These are phyloP conservation scores for Syzygium grande DNA, from an alignment of 345 rosid species.

Conservation along the genomic window DNA sequence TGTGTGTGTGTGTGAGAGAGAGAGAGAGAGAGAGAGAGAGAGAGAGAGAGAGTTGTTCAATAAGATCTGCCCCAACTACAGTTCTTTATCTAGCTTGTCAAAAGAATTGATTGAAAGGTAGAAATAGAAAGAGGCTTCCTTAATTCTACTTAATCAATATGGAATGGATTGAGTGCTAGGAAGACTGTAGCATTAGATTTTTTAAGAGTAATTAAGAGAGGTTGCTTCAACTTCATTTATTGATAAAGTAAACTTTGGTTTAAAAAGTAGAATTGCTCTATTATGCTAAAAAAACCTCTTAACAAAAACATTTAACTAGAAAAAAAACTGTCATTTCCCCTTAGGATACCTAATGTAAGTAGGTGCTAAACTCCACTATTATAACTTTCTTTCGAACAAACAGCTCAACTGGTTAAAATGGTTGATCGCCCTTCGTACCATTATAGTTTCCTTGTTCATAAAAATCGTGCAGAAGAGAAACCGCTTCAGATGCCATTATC, in stretches of 20 bases:
- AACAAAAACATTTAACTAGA: no score
- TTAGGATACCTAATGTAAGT: neutral
- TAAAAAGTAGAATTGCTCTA: neutral
- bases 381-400: neutral
- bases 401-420: neutral
- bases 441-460: neutral
- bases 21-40: no score
- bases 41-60: no score
- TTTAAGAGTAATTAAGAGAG: no score
- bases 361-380: neutral
- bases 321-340: neutral
- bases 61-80: no score
- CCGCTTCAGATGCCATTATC: neutral
- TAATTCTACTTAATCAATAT: no score
- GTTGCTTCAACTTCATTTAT: neutral
- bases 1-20: no score
- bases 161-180: no score
- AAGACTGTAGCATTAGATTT: no score
- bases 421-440: neutral
- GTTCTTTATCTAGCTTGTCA: no score
- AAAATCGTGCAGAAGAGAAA: neutral
- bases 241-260: neutral
- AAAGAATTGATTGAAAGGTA: no score
- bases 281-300: neutral
- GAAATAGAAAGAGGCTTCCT: no score